A percentile compares a stretch with the other conserved stretches of the same genome.
Evolutionary conservation across 2,329 filamentous ascomycete species (phyloP).

Genomic region (Aspergillus sergii): DNA sequence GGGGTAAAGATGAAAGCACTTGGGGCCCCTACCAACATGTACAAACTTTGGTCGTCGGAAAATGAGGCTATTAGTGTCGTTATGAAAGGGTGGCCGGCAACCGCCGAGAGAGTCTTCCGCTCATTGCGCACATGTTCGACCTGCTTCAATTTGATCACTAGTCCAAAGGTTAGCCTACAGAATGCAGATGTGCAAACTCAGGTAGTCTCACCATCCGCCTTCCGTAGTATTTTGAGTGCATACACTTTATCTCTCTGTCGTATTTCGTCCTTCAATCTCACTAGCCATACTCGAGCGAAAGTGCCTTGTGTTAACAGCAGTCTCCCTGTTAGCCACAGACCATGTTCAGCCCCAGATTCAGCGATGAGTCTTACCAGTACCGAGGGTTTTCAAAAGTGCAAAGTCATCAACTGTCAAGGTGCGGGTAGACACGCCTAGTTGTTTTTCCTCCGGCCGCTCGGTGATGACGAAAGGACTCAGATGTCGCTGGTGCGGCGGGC

Average conservation of each 20-base stretch:
- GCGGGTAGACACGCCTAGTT: conserved; percentile 40
- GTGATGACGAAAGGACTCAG: conserved; percentile 42
- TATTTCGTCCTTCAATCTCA: conserved; percentile 43
- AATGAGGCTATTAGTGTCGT: conserved; percentile 67
- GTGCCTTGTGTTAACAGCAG: conserved; percentile 43
- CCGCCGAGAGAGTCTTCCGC: conserved; percentile 63
- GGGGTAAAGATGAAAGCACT: background rate
- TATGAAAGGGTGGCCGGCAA: conserved; percentile 67
- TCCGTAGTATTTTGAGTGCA: conserved; percentile 54
- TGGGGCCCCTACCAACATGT: conserved; percentile 49
- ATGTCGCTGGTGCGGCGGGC: conserved; percentile 31
- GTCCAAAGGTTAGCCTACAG: background rate
- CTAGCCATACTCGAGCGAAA: conserved; percentile 55
- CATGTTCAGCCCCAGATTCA: conserved; percentile 9
- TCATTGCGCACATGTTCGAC: conserved; percentile 71
- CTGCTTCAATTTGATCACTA: conserved; percentile 64
- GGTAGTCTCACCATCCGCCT: conserved; percentile 48
- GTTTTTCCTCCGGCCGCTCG: conserved; percentile 40
- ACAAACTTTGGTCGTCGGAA: conserved; percentile 62
- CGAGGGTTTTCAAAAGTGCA: conserved; percentile 51
- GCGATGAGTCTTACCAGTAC: conserved; percentile 45
- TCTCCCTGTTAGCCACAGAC: conserved; percentile 16
- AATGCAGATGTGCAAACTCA: background rate
- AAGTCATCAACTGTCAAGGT: conserved; percentile 48
- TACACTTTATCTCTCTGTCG: conserved; percentile 45